A percentile compares a stretch with the other conserved stretches of the same genome.
phyloP scores from a whole-genome alignment of 1,139 yeast species.

The Meyerozyma elateridarum region DNA sequence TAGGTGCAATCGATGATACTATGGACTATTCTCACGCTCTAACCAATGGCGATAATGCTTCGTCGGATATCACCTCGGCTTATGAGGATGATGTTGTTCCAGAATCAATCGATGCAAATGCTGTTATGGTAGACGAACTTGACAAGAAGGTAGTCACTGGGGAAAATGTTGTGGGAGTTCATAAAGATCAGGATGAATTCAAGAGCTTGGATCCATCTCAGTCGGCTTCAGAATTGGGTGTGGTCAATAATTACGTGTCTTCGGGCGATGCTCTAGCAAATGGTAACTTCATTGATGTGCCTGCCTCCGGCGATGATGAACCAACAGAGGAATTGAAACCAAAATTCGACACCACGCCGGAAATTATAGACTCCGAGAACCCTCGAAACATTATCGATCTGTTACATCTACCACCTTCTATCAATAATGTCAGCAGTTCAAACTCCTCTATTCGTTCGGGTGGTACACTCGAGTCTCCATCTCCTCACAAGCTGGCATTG shows the following conservation, averaged over 20 bases:
- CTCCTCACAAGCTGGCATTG: slow-evolving; percentile 10
- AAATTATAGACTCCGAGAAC: slow-evolving; percentile 8
- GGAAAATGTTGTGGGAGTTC: slow-evolving; percentile 6
- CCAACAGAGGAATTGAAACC: slow-evolving; percentile 29
- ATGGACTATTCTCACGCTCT: no score
- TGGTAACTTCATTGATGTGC: slow-evolving; percentile 16
- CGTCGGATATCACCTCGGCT: slow-evolving; percentile 8
- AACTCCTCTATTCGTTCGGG: slow-evolving; percentile 29
- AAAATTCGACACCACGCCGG: slow-evolving; percentile 21
- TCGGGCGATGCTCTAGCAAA: slow-evolving; percentile 9
- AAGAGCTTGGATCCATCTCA: slow-evolving; percentile 9
- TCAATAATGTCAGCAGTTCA: slow-evolving; percentile 18
- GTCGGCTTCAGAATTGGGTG: slow-evolving; percentile 17
- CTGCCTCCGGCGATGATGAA: slow-evolving; percentile 12
- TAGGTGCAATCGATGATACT: slow-evolving; percentile 10
- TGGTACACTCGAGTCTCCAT: slow-evolving; percentile 23
- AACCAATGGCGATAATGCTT: slow-evolving; percentile 7
- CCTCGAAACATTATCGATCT: slow-evolving; percentile 11
- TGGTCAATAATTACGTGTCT: slow-evolving; percentile 18
- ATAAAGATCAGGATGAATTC: slow-evolving; percentile 7
- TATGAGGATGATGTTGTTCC: slow-evolving; percentile 4
- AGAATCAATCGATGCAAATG: slow-evolving; percentile 16
- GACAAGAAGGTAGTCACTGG: slow-evolving; percentile 15
- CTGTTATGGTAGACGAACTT: slow-evolving; percentile 22
- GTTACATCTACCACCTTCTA: slow-evolving; percentile 15